Evolutionary conservation across 257 asterid species (phyloP), one percentile per base, ranked within the genome.

Genomic region (Rhazya stricta): DNA sequence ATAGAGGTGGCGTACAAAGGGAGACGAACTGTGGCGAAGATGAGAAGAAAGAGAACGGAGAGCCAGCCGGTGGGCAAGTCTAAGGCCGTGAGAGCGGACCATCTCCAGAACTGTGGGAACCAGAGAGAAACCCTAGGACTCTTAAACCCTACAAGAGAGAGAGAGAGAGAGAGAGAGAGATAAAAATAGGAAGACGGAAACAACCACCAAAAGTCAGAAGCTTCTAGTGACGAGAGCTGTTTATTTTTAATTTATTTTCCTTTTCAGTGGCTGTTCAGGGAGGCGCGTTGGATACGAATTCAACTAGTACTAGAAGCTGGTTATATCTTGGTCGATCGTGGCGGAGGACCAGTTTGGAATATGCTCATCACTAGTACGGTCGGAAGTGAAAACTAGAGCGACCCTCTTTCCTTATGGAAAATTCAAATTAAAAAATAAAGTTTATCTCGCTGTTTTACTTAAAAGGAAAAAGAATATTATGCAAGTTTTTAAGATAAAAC

Each of bases 81-180:
- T 41, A 12, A 75, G 53, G 74, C 79, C 79, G 67, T 51, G 62
- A 74, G 80, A 70, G 63, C 77, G 77, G 51, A 75, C 77, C 83
- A 79, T 79, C 66, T 66, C 58, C 3, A 19, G 43, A 46, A 62
- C 5, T 63, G n/a, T 37, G 42, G n/a, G 73, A 71, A 71, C 62
- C 30, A 46, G 7, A 23, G 74, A 71, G 46, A 50, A 71, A 50
- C 60, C 74, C 74, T 25, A 42, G 4, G 7, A 66, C 15, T 1
- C 36, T 69, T 41, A 37, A 65, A 65, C 71, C 71, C 71, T 39
- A n/a, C 58, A 25, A 25, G 41, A 69, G 45, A 19, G 50, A 23
- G 16, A 36, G 37, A 25, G 1, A 23, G 37, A 36, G 0, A 30
- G 5, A 32, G 69, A 30, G 39, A 29, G 19, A 11, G 15, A 29